phyloP scores from a whole-genome alignment of 345 rosid genomes.

The Toxicodendron radicans region DNA sequence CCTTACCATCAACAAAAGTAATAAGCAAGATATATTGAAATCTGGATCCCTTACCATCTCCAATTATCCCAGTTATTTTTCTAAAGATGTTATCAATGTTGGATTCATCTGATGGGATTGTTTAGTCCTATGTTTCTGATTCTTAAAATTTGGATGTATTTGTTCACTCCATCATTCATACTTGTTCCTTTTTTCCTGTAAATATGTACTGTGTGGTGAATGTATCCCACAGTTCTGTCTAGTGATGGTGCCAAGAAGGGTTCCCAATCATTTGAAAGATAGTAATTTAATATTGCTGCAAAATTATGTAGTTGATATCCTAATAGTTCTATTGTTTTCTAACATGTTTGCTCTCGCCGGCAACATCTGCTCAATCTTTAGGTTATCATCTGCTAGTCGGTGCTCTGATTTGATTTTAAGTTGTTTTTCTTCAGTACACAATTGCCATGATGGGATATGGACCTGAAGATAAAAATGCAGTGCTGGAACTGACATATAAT shows the following conservation, averaged over 20 bases:
- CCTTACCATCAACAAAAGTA: not conserved
- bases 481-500: constrained; percentile 73
- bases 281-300: constrained; percentile 1
- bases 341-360: not conserved
- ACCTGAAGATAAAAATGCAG: constrained; percentile 69
- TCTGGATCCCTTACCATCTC: not conserved
- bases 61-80: not conserved
- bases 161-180: not conserved
- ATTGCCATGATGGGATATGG: constrained; percentile 82
- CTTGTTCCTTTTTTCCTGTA: not conserved
- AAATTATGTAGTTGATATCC: not conserved
- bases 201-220: not conserved
- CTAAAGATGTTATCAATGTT: not conserved
- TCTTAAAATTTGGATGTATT: not conserved
- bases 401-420: not conserved
- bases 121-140: not conserved
- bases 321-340: not conserved
- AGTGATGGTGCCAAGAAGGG: not conserved
- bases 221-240: not conserved
- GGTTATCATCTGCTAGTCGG: not conserved
- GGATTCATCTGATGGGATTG: constrained; percentile 11
- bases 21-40: not conserved
- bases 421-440: constrained; percentile 41
- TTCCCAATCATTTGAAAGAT: not conserved
- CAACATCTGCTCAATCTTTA: not conserved